phyloP scores from a whole-genome alignment of 2,329 filamentous ascomycete species.

The Ophiostoma tasmaniense region DNA sequence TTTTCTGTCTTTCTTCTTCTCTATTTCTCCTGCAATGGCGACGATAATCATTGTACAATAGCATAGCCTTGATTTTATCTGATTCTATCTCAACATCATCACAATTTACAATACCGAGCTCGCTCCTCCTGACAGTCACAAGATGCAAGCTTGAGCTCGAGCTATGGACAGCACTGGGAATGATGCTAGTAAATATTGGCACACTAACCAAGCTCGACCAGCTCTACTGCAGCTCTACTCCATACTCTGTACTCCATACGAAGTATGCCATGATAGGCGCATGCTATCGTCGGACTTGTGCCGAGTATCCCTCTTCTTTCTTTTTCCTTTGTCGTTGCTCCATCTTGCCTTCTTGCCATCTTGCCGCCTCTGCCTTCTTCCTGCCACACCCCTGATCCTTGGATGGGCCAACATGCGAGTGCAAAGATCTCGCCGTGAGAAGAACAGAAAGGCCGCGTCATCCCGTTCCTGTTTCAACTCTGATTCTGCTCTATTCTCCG shows the following conservation, averaged over 20 bases:
- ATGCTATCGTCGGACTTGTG: not conserved
- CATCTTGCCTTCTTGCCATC: not conserved
- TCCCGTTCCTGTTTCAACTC: not conserved
- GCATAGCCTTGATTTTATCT: not conserved
- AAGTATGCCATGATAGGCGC: not conserved
- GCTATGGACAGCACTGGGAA: not conserved
- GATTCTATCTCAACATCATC: not conserved
- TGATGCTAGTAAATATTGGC: not conserved
- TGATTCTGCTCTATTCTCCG: not conserved
- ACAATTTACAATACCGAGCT: not conserved
- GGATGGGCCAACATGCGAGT: too few relatives aligned
- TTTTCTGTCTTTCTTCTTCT: not conserved
- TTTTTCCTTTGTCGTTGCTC: not conserved
- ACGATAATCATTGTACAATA: conserved; percentile 5
- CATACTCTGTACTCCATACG: not conserved
- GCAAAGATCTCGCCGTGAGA: too few relatives aligned
- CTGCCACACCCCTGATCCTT: not conserved
- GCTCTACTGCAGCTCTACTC: not conserved
- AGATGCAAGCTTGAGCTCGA: not conserved
- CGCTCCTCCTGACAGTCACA: not conserved
- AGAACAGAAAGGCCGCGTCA: not conserved
- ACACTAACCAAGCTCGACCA: not conserved
- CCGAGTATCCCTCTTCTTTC: not conserved
- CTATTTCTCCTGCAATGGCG: not conserved
- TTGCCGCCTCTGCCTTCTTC: not conserved